Conservation (phyloP, 75 land plant genomes). For the Cunninghamia lanceolata region DNA sequence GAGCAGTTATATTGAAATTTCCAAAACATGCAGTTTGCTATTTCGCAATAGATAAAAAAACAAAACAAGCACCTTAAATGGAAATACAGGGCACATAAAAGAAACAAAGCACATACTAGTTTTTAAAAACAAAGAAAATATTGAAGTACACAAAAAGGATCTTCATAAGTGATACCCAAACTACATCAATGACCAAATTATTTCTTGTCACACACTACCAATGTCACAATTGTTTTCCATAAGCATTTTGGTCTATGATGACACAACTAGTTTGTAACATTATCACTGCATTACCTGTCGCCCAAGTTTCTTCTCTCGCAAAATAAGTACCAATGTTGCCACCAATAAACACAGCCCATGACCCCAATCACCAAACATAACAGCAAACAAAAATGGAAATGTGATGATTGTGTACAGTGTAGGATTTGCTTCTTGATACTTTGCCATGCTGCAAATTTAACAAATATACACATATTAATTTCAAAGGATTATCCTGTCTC, state of each 20-base stretch:
- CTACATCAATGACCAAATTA: background rate
- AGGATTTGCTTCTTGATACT: conserved; percentile 95
- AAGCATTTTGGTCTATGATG: background rate
- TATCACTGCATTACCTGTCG: conserved; percentile 60
- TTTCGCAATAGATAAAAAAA: background rate
- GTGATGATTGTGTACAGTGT: conserved; percentile 90
- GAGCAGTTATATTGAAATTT: background rate
- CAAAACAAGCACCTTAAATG: background rate
- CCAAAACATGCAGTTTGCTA: background rate
- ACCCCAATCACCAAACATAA: conserved; percentile 99
- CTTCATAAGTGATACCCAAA: background rate
- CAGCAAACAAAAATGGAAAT: conserved; percentile 97
- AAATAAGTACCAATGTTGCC: conserved; percentile 70
- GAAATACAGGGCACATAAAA: background rate
- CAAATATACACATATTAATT: conserved; percentile 1
- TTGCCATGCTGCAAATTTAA: conserved; percentile 71
- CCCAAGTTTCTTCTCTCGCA: conserved; percentile 69
- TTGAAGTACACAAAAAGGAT: background rate
- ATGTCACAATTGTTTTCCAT: background rate
- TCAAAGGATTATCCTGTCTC: background rate
- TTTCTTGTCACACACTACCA: background rate
- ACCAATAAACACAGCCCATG: conserved; percentile 88
- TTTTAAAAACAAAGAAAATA: background rate
- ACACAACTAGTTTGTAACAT: background rate
- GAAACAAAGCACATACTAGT: background rate